Conservation (phyloP, 2,329 filamentous ascomycete species). For the Nemania sp. region DNA sequence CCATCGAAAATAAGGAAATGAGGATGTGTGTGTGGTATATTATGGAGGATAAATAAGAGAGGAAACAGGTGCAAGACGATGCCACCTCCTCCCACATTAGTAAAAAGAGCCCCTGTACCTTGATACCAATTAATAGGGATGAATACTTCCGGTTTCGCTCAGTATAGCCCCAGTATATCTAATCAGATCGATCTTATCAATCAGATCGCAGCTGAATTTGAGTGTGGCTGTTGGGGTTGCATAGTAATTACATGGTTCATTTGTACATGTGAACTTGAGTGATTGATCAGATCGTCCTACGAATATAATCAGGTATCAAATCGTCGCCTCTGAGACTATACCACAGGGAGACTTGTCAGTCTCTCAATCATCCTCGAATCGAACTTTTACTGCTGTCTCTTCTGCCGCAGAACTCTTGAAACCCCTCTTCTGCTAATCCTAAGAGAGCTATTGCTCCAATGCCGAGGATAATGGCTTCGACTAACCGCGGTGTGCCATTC, state of each 20-base stretch:
- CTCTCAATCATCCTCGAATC: too few species aligned
- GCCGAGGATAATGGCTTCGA: background rate
- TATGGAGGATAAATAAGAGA: background rate
- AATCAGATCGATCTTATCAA: constrained; percentile 29
- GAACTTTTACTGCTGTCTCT: too few species aligned
- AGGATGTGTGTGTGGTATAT: background rate
- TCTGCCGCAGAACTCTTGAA: too few species aligned
- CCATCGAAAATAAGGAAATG: constrained; percentile 29
- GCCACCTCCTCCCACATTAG: background rate
- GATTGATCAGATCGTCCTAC: too few species aligned
- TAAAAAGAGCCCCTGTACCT: background rate
- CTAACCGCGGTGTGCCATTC: background rate
- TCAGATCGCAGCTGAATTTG: background rate
- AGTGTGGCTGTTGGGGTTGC: background rate
- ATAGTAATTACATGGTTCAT: background rate
- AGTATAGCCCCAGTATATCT: constrained; percentile 29
- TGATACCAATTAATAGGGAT: background rate
- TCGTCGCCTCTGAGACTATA: too few species aligned
- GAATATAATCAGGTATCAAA: too few species aligned
- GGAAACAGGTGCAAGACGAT: too few species aligned
- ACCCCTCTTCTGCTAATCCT: too few species aligned
- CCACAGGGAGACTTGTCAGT: too few species aligned
- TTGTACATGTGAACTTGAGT: too few species aligned
- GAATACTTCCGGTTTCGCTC: constrained; percentile 18
- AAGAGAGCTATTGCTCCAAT: too few species aligned